Conservation (phyloP, 148 eudicot species). For the Rhododendron kiyosumense region DNA sequence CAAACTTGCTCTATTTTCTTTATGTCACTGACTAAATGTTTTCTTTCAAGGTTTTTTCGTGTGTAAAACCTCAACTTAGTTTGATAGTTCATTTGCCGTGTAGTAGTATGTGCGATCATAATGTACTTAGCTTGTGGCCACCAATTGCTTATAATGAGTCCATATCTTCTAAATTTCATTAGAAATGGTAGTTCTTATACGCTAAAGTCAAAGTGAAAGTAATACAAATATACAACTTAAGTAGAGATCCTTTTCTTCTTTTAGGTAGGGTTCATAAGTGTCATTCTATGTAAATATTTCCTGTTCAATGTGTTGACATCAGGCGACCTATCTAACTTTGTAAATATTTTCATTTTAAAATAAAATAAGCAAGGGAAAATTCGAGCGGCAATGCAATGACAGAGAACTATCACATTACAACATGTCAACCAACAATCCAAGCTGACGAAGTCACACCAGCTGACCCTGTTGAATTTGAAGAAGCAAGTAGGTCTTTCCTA, state of each 20-base stretch:
- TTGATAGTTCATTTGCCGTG: background rate
- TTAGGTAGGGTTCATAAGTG: background rate
- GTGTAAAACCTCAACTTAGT: background rate
- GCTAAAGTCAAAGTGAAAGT: background rate
- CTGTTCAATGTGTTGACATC: background rate
- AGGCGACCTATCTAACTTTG: background rate
- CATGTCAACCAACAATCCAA: constrained; percentile 18
- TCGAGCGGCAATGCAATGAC: constrained; percentile 8
- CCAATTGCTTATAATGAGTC: background rate
- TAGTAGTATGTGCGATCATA: background rate
- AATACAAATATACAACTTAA: background rate
- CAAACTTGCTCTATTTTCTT: background rate
- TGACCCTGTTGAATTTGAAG: constrained; percentile 25
- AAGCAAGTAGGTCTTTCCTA: constrained; percentile 40
- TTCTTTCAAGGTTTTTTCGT: background rate
- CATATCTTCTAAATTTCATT: background rate
- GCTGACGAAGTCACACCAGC: constrained; percentile 18
- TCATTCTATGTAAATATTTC: background rate
- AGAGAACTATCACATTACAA: constrained; percentile 11
- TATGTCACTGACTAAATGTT: background rate
- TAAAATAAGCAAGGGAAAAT: constrained; percentile 19
- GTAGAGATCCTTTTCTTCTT: background rate
- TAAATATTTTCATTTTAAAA: background rate
- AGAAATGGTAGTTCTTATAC: background rate
- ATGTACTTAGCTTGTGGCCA: background rate